phyloP scores from a whole-genome alignment of 495 filamentous ascomycete species.

The Podospora australis region DNA sequence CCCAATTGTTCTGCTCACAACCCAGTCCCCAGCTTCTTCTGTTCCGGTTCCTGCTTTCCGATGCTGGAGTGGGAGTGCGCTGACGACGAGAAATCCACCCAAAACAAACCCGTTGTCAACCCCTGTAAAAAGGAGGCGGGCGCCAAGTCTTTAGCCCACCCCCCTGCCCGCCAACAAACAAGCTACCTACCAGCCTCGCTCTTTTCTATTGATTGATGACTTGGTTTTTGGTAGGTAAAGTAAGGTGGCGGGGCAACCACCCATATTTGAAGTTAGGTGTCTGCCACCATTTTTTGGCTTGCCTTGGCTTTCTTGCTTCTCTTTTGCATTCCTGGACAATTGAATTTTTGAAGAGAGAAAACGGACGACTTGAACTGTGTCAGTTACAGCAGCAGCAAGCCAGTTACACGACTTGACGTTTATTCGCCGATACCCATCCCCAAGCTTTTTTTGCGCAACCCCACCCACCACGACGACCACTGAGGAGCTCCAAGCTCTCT shows the following conservation, averaged over 20 bases:
- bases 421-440: no score
- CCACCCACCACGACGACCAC: neutral
- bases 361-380: neutral
- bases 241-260: constrained; percentile 4
- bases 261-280: neutral
- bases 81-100: no score
- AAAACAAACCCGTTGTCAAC: no score
- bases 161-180: neutral
- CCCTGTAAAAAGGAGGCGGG: neutral
- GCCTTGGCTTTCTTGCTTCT: neutral
- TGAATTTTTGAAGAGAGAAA: neutral
- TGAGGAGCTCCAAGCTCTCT: neutral
- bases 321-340: neutral
- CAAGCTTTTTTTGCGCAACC: neutral
- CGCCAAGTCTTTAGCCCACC: no score
- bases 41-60: no score
- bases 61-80: no score
- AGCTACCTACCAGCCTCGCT: neutral
- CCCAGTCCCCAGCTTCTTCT: no score
- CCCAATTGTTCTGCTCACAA: no score
- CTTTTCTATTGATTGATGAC: constrained; percentile 1
- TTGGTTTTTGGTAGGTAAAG: no score
- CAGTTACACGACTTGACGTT: no score
- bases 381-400: neutral
- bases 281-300: neutral